phyloP scores from a whole-genome alignment of 2,329 filamentous ascomycete genomes.

The Botrytis medusae region DNA sequence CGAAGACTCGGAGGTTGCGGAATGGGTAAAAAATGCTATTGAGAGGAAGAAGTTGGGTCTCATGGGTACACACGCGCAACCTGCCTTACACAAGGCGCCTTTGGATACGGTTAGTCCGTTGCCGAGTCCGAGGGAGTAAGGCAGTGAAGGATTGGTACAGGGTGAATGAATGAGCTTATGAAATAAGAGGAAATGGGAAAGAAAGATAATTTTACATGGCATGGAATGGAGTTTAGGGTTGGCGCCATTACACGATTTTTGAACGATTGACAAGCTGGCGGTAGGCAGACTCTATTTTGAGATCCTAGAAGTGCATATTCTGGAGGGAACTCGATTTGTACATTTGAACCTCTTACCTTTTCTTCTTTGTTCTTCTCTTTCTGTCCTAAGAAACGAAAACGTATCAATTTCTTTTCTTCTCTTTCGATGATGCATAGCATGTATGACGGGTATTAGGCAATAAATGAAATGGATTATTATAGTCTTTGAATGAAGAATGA shows the following conservation, averaged over 20 bases:
- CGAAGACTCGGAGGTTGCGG: conserved; percentile 78
- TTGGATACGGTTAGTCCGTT: conserved; percentile 68
- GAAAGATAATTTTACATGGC: conserved; percentile 5
- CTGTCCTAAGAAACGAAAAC: neutral
- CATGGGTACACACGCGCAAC: conserved; percentile 58
- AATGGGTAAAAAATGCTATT: conserved; percentile 76
- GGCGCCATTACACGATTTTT: neutral
- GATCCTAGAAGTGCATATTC: neutral
- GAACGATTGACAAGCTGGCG: neutral
- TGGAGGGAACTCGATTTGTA: neutral
- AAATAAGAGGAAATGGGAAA: neutral
- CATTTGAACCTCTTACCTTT: conserved; percentile 3
- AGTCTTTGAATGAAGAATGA: neutral
- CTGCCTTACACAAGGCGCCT: conserved; percentile 84
- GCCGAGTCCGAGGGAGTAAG: conserved; percentile 23
- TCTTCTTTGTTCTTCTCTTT: conserved; percentile 1
- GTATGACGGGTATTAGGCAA: neutral
- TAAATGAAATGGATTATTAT: neutral
- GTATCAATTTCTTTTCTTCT: neutral
- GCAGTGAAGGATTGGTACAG: neutral
- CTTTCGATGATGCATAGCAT: conserved; percentile 1
- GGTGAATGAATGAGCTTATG: neutral
- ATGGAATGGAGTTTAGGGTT: neutral
- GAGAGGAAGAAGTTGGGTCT: conserved; percentile 62
- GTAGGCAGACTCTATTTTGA: neutral